These are phyloP conservation scores for Prunus kanzakura DNA, from an alignment of 306 rosid genomes.

Conservation along the genomic window DNA sequence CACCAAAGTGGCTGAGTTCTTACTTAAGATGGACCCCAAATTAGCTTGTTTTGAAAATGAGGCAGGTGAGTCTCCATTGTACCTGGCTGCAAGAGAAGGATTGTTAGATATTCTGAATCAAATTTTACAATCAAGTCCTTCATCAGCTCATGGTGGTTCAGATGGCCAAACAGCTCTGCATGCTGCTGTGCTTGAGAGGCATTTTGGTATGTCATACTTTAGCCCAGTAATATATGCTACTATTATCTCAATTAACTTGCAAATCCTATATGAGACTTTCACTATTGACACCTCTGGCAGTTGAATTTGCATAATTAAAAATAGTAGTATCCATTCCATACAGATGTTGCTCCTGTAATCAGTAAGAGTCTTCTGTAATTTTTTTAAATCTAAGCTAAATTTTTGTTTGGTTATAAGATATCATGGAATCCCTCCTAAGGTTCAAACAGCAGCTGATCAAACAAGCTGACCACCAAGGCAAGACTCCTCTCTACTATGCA, in stretches of 20 bases:
- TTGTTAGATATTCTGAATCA: neutral
- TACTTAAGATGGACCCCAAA: neutral
- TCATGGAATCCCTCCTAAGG: neutral
- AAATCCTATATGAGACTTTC: no score
- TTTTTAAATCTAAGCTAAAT: neutral
- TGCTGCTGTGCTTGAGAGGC: conserved; percentile 5
- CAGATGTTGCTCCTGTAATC: no score
- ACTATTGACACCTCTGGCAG: no score
- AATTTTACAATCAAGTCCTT: neutral
- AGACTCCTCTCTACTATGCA: neutral
- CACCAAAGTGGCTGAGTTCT: neutral
- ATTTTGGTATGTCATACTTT: neutral
- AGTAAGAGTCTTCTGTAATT: no score
- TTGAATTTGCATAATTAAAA: no score
- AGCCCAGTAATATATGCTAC: no score
- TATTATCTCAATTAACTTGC: no score
- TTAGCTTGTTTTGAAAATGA: conserved; percentile 4
- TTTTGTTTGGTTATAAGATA: neutral
- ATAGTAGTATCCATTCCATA: no score
- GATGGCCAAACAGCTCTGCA: conserved; percentile 9
- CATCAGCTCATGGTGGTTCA: neutral
- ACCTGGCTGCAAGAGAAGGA: conserved; percentile 4
- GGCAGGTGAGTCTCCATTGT: conserved; percentile 4
- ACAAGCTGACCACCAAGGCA: neutral
- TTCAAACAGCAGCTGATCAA: neutral